Conservation (phyloP, 2,329 filamentous ascomycete species). For the Purpureocillium lavendulum region DNA sequence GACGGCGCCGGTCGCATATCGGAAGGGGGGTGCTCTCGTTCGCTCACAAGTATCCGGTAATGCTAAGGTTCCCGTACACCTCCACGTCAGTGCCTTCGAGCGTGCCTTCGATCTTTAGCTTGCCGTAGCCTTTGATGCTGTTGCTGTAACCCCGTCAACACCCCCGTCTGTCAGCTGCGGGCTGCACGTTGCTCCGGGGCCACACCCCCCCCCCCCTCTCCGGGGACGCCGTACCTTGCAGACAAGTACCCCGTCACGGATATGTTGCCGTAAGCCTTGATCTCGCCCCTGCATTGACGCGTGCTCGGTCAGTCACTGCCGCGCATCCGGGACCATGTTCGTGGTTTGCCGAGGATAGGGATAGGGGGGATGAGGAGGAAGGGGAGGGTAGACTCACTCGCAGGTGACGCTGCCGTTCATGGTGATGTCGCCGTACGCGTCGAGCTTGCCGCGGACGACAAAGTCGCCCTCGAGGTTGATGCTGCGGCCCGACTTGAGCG, state of each 20-base stretch:
- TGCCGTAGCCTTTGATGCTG: conserved; percentile 38
- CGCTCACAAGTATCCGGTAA: conserved; percentile 34
- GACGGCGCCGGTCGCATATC: no score
- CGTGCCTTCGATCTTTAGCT: conserved; percentile 33
- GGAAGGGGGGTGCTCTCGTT: no score
- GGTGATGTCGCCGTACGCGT: conserved; percentile 36
- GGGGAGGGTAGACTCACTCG: conserved; percentile 23
- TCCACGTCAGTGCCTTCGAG: conserved; percentile 34
- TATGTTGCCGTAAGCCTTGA: conserved; percentile 40
- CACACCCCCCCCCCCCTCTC: conserved; percentile 6
- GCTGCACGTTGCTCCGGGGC: background rate
- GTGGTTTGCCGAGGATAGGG: no score
- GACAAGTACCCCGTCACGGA: conserved; percentile 28
- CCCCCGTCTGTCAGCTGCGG: conserved; percentile 6
- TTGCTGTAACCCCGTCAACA: conserved; percentile 17
- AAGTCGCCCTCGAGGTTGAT: conserved; percentile 36
- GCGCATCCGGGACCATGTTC: no score
- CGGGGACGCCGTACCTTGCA: conserved; percentile 19
- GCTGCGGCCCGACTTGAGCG: conserved; percentile 35
- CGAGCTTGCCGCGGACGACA: conserved; percentile 32
- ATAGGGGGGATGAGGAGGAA: background rate
- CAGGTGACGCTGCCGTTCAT: conserved; percentile 33
- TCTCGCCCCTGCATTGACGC: conserved; percentile 23
- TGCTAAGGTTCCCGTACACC: conserved; percentile 36
- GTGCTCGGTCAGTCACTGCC: background rate